Percentiles rank a stretch among this genome's conserved stretches.
phyloP scores from a whole-genome alignment of 345 rosid species.

The Camelina laxa region DNA sequence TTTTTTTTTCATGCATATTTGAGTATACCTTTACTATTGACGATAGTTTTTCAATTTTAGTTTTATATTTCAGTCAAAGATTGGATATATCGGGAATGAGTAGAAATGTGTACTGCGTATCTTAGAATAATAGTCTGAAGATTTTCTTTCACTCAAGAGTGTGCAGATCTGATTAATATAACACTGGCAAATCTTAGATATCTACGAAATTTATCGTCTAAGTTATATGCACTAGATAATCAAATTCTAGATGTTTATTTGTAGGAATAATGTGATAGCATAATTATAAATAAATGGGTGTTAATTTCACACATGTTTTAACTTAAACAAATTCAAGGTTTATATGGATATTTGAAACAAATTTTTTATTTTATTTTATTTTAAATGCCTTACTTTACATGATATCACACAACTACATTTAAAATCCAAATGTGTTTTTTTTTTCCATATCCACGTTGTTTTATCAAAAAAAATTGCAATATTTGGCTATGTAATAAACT shows the following conservation, averaged over 20 bases:
- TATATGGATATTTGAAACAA: background rate
- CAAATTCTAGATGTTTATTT: background rate
- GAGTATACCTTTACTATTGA: background rate
- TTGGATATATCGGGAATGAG: slow-evolving; percentile 34
- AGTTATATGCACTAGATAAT: background rate
- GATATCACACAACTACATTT: background rate
- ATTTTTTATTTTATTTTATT: background rate
- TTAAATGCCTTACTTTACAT: background rate
- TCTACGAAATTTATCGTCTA: background rate
- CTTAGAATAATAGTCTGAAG: slow-evolving; percentile 21
- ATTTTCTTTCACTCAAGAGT: slow-evolving; percentile 6
- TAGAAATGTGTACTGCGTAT: slow-evolving; percentile 17
- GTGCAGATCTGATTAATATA: slow-evolving; percentile 1
- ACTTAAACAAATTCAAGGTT: too few species aligned
- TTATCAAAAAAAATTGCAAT: background rate
- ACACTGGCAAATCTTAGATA: background rate
- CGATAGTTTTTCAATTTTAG: background rate
- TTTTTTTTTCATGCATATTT: background rate
- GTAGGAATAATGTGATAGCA: background rate
- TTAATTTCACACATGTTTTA: background rate
- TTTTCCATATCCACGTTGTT: background rate
- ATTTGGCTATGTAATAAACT: background rate
- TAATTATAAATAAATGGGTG: background rate
- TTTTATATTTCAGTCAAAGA: slow-evolving; percentile 31
- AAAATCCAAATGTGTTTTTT: background rate